phyloP scores from a whole-genome alignment of 805 yeast species.

The Ogataea methylovora region DNA sequence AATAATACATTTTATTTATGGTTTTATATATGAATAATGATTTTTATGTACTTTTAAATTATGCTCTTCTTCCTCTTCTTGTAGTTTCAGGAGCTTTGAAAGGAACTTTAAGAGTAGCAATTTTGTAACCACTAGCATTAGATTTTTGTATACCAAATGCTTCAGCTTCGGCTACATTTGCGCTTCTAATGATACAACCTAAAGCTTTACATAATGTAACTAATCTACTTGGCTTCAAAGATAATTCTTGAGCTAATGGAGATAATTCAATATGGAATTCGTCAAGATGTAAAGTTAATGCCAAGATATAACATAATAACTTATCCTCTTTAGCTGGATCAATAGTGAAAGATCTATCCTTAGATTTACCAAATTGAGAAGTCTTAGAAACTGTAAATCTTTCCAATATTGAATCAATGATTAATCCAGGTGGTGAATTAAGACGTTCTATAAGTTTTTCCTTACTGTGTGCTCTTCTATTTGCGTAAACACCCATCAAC shows the following conservation, averaged over 20 bases:
- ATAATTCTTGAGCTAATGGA: conserved; percentile 79
- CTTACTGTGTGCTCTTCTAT: conserved; percentile 59
- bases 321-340: conserved; percentile 90
- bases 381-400: conserved; percentile 64
- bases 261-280: conserved; percentile 66
- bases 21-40: too few relatives aligned
- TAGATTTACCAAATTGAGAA: conserved; percentile 63
- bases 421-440: conserved; percentile 62
- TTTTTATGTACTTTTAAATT: too few relatives aligned
- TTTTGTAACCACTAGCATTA: conserved; percentile 48
- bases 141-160: conserved; percentile 60
- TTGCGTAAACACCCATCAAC: conserved; percentile 69
- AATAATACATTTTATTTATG: too few relatives aligned
- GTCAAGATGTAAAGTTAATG: conserved; percentile 67
- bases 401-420: conserved; percentile 64
- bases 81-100: conserved; percentile 81
- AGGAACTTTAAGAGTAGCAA: conserved; percentile 83
- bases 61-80: conserved; percentile 34
- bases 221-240: conserved; percentile 69
- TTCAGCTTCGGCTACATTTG: conserved; percentile 68
- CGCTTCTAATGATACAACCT: conserved; percentile 73
- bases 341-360: conserved; percentile 66
- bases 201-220: conserved; percentile 65
- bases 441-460: conserved; percentile 51
- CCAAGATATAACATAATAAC: conserved; percentile 70